phyloP scores from a whole-genome alignment of 805 yeast species.

The Ascoidea asiatica region DNA sequence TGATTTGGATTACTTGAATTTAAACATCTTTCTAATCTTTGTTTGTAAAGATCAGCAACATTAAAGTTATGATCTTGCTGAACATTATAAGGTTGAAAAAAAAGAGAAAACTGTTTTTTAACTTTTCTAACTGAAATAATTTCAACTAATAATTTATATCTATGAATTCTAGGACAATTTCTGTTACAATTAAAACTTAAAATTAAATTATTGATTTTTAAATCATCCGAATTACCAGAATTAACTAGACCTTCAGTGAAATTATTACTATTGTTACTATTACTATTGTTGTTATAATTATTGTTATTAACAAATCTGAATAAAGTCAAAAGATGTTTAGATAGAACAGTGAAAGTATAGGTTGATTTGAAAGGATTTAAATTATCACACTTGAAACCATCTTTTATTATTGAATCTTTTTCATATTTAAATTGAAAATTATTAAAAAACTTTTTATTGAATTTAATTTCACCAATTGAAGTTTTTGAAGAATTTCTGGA shows the following conservation, averaged over 20 bases:
- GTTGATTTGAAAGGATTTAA: background rate
- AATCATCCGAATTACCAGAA: conserved; percentile 1
- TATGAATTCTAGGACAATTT: conserved; percentile 3
- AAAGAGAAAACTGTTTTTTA: conserved; percentile 8
- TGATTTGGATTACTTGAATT: too few relatives aligned
- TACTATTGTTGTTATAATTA: background rate
- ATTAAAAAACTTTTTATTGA: conserved; percentile 4
- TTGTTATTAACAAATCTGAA: conserved; percentile 1
- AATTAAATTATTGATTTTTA: conserved; percentile 2
- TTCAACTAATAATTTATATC: conserved; percentile 5
- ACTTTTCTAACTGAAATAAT: conserved; percentile 4
- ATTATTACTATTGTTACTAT: too few relatives aligned
- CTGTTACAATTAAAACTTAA: conserved; percentile 3
- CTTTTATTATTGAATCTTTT: background rate
- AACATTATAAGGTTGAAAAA: background rate
- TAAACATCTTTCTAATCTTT: background rate
- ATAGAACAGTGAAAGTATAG: conserved; percentile 6
- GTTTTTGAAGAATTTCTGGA: conserved; percentile 6
- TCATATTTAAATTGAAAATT: background rate
- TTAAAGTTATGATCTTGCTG: background rate
- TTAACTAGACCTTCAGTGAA: background rate
- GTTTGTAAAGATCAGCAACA: background rate
- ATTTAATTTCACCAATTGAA: conserved; percentile 3
- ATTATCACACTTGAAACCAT: background rate
- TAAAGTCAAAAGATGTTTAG: conserved; percentile 5